Percentiles rank a stretch among this genome's conserved stretches.
Conservation (phyloP, 2,329 filamentous ascomycete genomes). For the Neophaeococcomyces mojaviensis region DNA sequence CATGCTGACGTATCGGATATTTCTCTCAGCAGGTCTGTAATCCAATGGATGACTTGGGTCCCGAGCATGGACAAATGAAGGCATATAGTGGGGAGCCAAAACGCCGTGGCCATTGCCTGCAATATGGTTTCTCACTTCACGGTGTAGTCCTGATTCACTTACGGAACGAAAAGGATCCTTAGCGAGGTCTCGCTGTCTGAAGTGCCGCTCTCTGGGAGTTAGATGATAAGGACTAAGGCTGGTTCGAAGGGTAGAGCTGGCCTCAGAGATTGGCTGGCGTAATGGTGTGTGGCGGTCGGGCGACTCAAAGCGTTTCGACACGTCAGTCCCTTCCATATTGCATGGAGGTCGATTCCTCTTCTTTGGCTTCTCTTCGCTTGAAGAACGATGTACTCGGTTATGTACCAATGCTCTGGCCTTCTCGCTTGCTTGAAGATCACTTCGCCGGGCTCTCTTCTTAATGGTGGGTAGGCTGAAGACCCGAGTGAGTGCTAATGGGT, state of each 20-base stretch:
- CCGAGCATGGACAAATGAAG: constrained; percentile 28
- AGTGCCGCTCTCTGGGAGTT: constrained; percentile 36
- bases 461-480: constrained; percentile 34
- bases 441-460: constrained; percentile 17
- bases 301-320: background rate
- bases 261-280: background rate
- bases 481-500: constrained; percentile 41
- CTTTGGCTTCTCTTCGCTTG: no score
- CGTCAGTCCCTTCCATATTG: background rate
- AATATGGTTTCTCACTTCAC: constrained; percentile 12
- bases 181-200: constrained; percentile 36
- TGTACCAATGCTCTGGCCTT: no score
- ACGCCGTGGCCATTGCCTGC: constrained; percentile 13
- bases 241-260: background rate
- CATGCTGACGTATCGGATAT: constrained; percentile 49
- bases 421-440: no score
- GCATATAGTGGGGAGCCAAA: constrained; percentile 16
- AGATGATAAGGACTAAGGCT: constrained; percentile 9
- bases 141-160: constrained; percentile 24
- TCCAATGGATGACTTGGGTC: constrained; percentile 44
- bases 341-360: background rate
- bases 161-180: constrained; percentile 49
- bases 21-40: background rate
- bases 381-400: no score
- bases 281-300: constrained; percentile 6